phyloP scores from a whole-genome alignment of 345 rosid species.

The Syzygium jambos region DNA sequence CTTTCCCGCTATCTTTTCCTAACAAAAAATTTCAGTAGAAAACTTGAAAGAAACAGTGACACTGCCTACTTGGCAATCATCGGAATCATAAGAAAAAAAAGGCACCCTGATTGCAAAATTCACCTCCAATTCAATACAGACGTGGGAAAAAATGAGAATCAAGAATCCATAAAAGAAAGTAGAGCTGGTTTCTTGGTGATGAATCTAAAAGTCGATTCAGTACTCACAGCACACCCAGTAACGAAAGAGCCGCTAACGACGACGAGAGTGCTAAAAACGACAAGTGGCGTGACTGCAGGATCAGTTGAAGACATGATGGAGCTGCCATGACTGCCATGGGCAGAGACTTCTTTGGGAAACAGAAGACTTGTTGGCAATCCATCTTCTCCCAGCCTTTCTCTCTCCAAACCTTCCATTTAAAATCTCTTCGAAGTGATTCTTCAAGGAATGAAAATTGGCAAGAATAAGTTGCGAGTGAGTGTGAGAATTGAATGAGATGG shows the following conservation, averaged over 20 bases:
- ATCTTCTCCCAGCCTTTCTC: not conserved
- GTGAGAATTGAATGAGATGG: not conserved
- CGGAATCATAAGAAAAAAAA: not conserved
- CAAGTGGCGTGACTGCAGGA: slow-evolving; percentile 14
- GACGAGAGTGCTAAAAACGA: slow-evolving; percentile 40
- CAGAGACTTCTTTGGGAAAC: not conserved
- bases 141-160: not conserved
- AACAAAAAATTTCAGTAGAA: not conserved
- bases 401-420: not conserved
- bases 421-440: not conserved
- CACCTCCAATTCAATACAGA: not conserved
- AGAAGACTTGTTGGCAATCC: not conserved
- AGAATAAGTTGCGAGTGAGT: not conserved
- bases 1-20: too few species aligned
- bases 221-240: slow-evolving; percentile 29
- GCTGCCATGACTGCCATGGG: not conserved
- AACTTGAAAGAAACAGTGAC: not conserved
- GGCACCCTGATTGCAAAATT: not conserved
- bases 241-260: slow-evolving; percentile 23
- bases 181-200: not conserved
- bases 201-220: not conserved
- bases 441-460: not conserved
- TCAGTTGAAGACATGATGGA: not conserved
- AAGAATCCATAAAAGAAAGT: not conserved
- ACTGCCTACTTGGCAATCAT: not conserved